These are phyloP conservation scores for Rhodofomes roseus DNA, from an alignment of 1,284 basidiomycete species.

Conservation along the genomic window DNA sequence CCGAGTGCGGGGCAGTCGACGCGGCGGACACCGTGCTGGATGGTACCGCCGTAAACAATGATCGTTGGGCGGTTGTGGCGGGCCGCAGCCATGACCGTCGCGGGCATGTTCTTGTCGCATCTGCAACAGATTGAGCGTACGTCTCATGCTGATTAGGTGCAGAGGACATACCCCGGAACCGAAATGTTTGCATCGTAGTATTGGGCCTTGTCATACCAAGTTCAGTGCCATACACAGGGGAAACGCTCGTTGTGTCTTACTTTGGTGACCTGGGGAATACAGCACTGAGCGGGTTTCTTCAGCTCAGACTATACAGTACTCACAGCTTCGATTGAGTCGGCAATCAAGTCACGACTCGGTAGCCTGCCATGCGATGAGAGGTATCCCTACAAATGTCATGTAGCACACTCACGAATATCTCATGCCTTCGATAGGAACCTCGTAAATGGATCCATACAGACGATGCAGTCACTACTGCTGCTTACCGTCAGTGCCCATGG, in stretches of 20 bases:
- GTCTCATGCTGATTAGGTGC: background rate
- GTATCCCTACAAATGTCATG: background rate
- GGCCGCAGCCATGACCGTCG: constrained; percentile 80
- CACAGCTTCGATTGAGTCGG: constrained; percentile 87
- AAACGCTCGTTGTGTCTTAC: constrained; percentile 30
- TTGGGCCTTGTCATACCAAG: constrained; percentile 53
- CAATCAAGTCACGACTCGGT: constrained; percentile 87
- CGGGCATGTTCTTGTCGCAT: constrained; percentile 95
- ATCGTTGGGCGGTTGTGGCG: constrained; percentile 85
- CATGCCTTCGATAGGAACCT: constrained; percentile 50
- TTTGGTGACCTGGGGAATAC: constrained; percentile 53
- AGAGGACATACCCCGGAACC: constrained; percentile 57
- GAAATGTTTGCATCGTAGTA: constrained; percentile 87
- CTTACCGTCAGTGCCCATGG: constrained; percentile 79
- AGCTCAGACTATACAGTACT: constrained; percentile 16
- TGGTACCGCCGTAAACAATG: constrained; percentile 84
- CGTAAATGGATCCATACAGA: background rate
- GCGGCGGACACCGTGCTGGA: constrained; percentile 70
- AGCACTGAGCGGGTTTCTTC: background rate
- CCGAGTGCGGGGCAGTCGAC: constrained; percentile 79
- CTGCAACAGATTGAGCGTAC: constrained; percentile 8
- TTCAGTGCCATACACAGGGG: background rate
- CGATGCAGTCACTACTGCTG: background rate
- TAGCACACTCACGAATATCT: constrained; percentile 61
- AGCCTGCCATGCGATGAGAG: constrained; percentile 43